Base-by-base conservation (phyloP, 768 basidiomycete species). In the Boletus sp. region DNA sequence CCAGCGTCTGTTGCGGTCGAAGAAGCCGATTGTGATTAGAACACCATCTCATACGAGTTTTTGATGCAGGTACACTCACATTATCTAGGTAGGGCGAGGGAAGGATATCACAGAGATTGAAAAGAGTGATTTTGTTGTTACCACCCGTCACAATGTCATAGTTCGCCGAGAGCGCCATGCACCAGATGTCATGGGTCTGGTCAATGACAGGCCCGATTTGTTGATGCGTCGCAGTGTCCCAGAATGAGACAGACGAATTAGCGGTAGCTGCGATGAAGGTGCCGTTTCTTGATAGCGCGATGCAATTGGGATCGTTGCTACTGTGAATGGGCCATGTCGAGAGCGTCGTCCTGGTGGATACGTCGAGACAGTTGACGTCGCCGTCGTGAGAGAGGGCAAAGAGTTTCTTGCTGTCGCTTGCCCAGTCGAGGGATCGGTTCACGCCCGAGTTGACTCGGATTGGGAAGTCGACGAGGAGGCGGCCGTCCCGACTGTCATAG, bases 121-220 rank as follows among this genome's bases (percentile, higher is more conserved):
- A 35, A 15, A 60, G 15, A 17, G 47, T 52, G n/a, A 64, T 54
- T 30, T 17, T 46, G 2, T 36, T 11, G 28, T 14, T 29, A 8
- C 52, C 62, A 5, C 28, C 28, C 3, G 50, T 20, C 15, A 42
- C 48, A 6, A 64, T 32, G 29, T 55, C 50, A 5, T 46, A 55
- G 24, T 56, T 48, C 33, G n/a, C 17, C 3, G 47, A 49, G 18
- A 49, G 24, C 14, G 20, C 33, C 18, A 49, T 35, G 33, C 20
- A 49, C 33, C 47, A 20, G 33, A 49, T 24, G 20, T 20, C 14
- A 24, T 49, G 18, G 7, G 18, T 49, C 18, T 36, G 7, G n/a
- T 36, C 17, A 18, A 49, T 33, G 14, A 36, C 33, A 36, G 14
- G 14, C 11, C 47, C 47, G 20, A 36, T 36, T 36, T 18, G 47